Percentiles rank a stretch among this genome's conserved stretches.
Evolutionary conservation across 176 grass and related monocot genomes (phyloP).

Genomic region (Ananas comosus): DNA sequence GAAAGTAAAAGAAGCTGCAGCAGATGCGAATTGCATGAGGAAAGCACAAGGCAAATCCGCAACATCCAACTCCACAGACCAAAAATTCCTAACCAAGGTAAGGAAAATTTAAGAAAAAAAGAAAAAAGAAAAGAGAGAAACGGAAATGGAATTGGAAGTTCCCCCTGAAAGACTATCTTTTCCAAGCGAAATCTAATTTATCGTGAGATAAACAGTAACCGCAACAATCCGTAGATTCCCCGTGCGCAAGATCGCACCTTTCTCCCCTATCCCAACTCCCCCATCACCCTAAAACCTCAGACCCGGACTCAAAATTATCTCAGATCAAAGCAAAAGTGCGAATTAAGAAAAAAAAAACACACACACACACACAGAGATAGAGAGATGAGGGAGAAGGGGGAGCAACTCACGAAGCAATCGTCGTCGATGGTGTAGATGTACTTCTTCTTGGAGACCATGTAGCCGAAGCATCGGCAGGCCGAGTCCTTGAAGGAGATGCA

Average conservation of each 20-base stretch:
- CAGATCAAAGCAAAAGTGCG: background rate
- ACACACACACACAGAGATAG: background rate
- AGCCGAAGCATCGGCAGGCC: conserved; percentile 81
- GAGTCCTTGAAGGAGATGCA: conserved; percentile 99
- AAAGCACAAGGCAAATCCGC: no score
- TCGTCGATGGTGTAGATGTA: conserved; percentile 98
- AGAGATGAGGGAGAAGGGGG: background rate
- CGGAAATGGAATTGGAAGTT: no score
- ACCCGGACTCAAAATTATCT: background rate
- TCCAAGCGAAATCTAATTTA: no score
- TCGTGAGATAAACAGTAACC: background rate
- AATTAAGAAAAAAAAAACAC: background rate
- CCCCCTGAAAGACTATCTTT: no score
- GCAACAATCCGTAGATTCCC: background rate
- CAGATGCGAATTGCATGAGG: no score
- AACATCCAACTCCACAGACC: no score
- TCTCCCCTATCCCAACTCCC: background rate
- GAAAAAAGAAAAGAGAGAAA: no score
- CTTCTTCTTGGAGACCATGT: conserved; percentile 99
- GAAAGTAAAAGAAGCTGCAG: no score
- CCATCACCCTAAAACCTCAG: background rate
- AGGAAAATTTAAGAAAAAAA: no score
- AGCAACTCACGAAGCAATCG: conserved; percentile 91
- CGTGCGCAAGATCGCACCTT: background rate
- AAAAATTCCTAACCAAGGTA: no score